These are phyloP conservation scores for Pyricularia sp. DNA, from an alignment of 2,329 filamentous ascomycete genomes.

Conservation along the genomic window DNA sequence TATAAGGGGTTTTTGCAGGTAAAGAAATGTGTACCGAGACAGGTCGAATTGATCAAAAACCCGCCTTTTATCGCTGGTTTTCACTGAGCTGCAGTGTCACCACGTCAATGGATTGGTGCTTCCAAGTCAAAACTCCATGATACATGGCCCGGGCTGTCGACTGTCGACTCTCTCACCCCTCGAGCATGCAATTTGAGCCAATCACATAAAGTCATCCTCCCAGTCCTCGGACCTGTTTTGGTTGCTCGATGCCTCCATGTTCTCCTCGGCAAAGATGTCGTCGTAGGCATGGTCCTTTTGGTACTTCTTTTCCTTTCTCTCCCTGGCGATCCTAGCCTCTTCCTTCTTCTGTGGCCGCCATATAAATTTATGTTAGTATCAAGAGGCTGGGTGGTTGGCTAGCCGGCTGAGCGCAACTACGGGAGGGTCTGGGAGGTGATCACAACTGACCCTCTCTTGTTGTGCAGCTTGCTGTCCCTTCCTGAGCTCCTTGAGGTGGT, in stretches of 20 bases:
- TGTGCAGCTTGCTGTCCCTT: conserved; percentile 53
- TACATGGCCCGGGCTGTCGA: background rate
- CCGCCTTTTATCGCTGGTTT: background rate
- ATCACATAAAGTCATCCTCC: conserved; percentile 84
- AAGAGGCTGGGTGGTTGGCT: background rate
- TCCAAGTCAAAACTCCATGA: background rate
- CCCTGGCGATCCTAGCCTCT: conserved; percentile 58
- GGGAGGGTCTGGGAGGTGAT: background rate
- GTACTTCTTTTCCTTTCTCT: conserved; percentile 80
- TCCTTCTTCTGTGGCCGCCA: conserved; percentile 54
- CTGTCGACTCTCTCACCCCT: background rate
- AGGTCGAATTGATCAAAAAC: background rate
- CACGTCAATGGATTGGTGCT: background rate
- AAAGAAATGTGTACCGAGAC: background rate
- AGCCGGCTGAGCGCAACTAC: background rate
- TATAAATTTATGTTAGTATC: conserved; percentile 2
- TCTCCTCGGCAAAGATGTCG: conserved; percentile 75
- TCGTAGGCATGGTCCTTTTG: conserved; percentile 98
- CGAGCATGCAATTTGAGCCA: background rate
- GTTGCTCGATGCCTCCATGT: conserved; percentile 66
- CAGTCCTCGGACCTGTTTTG: conserved; percentile 68
- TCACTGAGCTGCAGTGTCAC: background rate
- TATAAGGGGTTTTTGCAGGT: background rate
- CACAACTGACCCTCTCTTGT: conserved; percentile 44
- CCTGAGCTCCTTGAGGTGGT: conserved; percentile 56